These are phyloP conservation scores for Rostrohypoxylon terebratum DNA, from an alignment of 495 filamentous ascomycete genomes.

Conservation along the genomic window DNA sequence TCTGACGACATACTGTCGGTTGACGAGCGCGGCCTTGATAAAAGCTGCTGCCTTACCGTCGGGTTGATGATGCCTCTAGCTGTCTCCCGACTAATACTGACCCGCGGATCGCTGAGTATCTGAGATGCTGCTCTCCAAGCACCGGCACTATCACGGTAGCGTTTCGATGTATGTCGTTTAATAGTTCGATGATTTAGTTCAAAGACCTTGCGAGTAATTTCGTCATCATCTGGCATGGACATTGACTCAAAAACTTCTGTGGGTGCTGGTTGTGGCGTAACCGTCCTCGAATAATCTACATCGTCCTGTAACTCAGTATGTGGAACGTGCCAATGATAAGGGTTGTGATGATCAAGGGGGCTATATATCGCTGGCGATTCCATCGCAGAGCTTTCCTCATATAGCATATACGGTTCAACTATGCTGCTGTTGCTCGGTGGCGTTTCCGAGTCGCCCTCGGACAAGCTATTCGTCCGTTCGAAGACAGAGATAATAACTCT, in stretches of 20 bases:
- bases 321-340: constrained; percentile 51
- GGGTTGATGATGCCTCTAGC: constrained; percentile 51
- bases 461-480: constrained; percentile 75
- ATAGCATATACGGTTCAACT: constrained; percentile 43
- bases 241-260: constrained; percentile 50
- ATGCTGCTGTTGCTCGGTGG: constrained; percentile 54
- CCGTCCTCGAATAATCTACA: constrained; percentile 39
- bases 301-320: constrained; percentile 18
- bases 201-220: constrained; percentile 45
- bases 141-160: constrained; percentile 62
- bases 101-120: constrained; percentile 60
- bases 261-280: constrained; percentile 44
- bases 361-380: constrained; percentile 46
- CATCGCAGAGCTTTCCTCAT: constrained; percentile 40
- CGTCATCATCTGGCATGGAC: constrained; percentile 47
- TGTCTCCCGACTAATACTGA: constrained; percentile 57
- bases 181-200: constrained; percentile 61
- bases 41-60: constrained; percentile 1
- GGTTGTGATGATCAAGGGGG: constrained; percentile 42
- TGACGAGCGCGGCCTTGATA: constrained; percentile 41
- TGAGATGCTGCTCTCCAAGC: constrained; percentile 58
- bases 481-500: constrained; percentile 74
- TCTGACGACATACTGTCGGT: constrained; percentile 48
- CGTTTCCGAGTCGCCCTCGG: constrained; percentile 59
- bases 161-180: constrained; percentile 52